Conservation (phyloP, 768 basidiomycete genomes). For the Hydnomerulius pinastri region DNA sequence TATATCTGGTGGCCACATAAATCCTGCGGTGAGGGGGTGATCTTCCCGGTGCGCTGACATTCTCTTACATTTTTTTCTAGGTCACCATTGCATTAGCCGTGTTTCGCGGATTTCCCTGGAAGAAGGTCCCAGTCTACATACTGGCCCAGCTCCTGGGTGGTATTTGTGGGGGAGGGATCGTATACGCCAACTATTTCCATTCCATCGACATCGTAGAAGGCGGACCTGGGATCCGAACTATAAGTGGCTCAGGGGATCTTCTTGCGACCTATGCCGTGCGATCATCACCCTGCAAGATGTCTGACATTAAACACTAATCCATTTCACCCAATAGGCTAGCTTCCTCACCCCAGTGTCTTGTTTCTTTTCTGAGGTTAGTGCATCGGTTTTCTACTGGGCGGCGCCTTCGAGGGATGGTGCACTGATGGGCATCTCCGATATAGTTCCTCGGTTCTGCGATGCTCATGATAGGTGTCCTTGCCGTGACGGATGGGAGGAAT, state of each 20-base stretch:
- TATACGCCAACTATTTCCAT: constrained; percentile 63
- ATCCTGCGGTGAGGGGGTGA: constrained; percentile 52
- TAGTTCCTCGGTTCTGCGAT: constrained; percentile 58
- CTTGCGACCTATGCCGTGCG: constrained; percentile 60
- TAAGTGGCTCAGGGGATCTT: constrained; percentile 49
- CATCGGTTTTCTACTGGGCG: background rate
- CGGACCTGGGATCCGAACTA: constrained; percentile 47
- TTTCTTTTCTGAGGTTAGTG: constrained; percentile 44
- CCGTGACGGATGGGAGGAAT: constrained; percentile 54
- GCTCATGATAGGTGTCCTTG: constrained; percentile 52
- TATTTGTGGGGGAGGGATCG: constrained; percentile 49
- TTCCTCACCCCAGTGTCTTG: constrained; percentile 41
- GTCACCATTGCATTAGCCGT: constrained; percentile 65
- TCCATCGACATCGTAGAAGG: constrained; percentile 63
- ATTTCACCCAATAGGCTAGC: constrained; percentile 18
- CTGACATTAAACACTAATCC: background rate
- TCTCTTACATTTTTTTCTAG: constrained; percentile 29
- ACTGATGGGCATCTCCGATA: background rate
- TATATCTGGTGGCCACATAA: constrained; percentile 69
- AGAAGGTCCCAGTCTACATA: constrained; percentile 71
- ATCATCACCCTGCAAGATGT: background rate
- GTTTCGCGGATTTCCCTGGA: constrained; percentile 73
- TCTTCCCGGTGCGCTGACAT: background rate
- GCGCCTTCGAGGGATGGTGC: background rate
- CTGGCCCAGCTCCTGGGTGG: constrained; percentile 59